Percentiles rank a stretch among this genome's conserved stretches.
These are phyloP conservation scores for Exobasidium rhododendri DNA, from an alignment of 1,284 basidiomycete species.

Conservation along the genomic window DNA sequence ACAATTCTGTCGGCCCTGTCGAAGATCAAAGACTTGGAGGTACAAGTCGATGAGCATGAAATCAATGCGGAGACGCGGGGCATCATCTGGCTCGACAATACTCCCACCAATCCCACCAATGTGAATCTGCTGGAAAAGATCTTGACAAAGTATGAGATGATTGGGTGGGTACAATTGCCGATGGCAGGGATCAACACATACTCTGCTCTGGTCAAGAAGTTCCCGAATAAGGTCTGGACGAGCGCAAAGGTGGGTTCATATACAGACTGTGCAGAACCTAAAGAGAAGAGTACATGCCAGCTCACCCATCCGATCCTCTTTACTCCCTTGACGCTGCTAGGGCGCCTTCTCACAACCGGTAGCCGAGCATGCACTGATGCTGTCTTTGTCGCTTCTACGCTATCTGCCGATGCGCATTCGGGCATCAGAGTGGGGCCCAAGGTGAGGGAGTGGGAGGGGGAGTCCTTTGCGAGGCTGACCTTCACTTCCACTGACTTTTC, in stretches of 20 bases:
- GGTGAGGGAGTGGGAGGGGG: neutral
- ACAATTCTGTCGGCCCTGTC: neutral
- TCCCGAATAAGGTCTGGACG: constrained; percentile 24
- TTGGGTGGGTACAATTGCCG: constrained; percentile 35
- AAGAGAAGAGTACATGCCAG: neutral
- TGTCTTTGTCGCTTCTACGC: constrained; percentile 23
- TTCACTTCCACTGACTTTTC: neutral
- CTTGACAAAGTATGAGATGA: constrained; percentile 1
- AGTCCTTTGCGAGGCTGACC: too few species aligned
- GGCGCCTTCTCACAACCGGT: constrained; percentile 31
- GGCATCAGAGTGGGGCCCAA: constrained; percentile 20
- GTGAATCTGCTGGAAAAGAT: constrained; percentile 10
- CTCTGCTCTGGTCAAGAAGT: constrained; percentile 18
- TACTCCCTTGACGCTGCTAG: too few species aligned
- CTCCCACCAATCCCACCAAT: neutral
- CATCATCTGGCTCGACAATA: constrained; percentile 22
- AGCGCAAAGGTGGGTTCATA: constrained; percentile 27
- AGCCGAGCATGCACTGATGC: constrained; percentile 35
- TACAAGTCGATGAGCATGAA: neutral
- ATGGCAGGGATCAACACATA: constrained; percentile 39
- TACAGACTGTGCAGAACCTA: neutral
- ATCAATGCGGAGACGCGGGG: constrained; percentile 11
- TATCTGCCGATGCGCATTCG: constrained; percentile 19
- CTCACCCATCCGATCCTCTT: neutral
- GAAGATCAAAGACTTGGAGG: neutral